Conservation (phyloP, 352 stramenopile species). For the Phytophthora meadii region DNA sequence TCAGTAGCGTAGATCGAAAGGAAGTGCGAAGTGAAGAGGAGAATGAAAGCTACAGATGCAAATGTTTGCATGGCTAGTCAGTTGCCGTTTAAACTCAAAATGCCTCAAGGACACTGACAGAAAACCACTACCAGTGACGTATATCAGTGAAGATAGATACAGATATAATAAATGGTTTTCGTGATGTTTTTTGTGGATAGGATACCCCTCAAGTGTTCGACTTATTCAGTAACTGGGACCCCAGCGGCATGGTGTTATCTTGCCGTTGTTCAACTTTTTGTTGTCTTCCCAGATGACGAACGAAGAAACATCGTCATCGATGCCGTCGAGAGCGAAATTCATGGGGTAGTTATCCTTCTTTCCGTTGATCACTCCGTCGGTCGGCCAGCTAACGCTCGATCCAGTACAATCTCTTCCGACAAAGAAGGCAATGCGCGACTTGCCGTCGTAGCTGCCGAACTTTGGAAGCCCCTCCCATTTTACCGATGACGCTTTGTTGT, state of each 20-base stretch:
- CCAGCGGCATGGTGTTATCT: slow-evolving; percentile 20
- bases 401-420: slow-evolving; percentile 19
- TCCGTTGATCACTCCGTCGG: slow-evolving; percentile 18
- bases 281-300: slow-evolving; percentile 35
- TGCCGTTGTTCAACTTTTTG: slow-evolving; percentile 27
- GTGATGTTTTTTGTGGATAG: background rate
- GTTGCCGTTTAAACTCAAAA: background rate
- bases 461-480: slow-evolving; percentile 27
- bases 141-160: background rate
- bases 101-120: background rate
- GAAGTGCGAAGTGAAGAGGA: slow-evolving; percentile 5
- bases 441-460: slow-evolving; percentile 10
- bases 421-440: slow-evolving; percentile 37
- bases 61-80: background rate
- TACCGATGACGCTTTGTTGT: slow-evolving; percentile 34
- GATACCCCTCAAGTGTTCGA: no score
- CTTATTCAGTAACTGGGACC: background rate
- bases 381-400: slow-evolving; percentile 15
- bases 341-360: slow-evolving; percentile 31
- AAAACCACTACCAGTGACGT: background rate
- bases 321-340: slow-evolving; percentile 25
- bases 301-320: slow-evolving; percentile 32
- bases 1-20: slow-evolving; percentile 9
- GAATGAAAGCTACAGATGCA: background rate
- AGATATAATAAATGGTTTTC: background rate